Evolutionary conservation across 495 filamentous ascomycete genomes (phyloP), one percentile per base, ranked within the genome.

Genomic region (Emericellopsis terricola): DNA sequence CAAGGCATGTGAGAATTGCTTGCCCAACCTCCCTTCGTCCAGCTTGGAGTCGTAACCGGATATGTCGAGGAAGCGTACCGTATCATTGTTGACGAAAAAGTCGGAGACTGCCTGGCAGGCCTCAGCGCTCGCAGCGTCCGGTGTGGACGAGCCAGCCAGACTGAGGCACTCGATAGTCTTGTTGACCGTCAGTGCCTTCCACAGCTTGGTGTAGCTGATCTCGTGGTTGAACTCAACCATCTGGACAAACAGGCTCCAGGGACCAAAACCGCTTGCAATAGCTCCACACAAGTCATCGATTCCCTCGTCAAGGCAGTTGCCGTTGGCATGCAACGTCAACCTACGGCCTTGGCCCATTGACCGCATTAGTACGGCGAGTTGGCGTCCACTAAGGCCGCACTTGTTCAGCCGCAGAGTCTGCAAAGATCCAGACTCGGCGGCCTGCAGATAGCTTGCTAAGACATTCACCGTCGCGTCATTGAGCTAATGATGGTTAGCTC

Each of bases 41-140:
- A 94, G 61, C 46, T 86, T 77, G 6, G 83, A 80, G 41, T 78
- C 78, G 48, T 92, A 89, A 4, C 89, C 89, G 5, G 84, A 89
- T 29, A 94, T 71, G 48, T 94, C 79, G 11, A 97, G 56, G 36
- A 73, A 79, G 37, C 73, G 67, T 9, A 97, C 57, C 0, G 77
- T 81, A 8, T 65, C 56, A 43, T 97, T 94, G 34, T 73, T 61
- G 18, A 76, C 71, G 41, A 97, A 81, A 56, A 94, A 70, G 28
- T 64, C 39, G 41, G 78, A 70, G 11, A 94, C 47, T n/a, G 73
- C 63, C 28, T 71, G 62, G 40, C 78, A 82, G 0, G 84, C 86
- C 34, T 82, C 73, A 2, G 69, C 62, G 24, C 73, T 70, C 1
- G 79, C 74, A 36, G 86, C 77, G 26, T 76, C 78, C 1, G 85